Percentiles rank a stretch among this genome's conserved stretches.
Conservation (phyloP, 768 basidiomycete genomes). For the Kockovaella imperatae region DNA sequence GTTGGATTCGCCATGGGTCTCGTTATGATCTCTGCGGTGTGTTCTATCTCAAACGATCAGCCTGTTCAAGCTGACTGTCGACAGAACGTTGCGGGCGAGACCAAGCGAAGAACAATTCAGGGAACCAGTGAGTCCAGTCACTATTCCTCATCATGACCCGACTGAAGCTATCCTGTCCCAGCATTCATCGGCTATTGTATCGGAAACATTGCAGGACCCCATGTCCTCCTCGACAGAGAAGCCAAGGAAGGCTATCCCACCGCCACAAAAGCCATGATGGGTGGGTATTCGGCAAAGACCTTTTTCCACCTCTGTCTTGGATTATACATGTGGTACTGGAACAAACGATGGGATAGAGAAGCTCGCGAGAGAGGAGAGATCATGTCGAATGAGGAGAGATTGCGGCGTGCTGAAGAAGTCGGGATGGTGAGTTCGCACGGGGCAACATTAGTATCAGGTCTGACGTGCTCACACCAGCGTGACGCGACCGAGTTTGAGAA, state of each 20-base stretch:
- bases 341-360: conserved; percentile 28
- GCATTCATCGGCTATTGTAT: no score
- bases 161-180: no score
- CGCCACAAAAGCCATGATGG: conserved; percentile 40
- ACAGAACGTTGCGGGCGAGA: conserved; percentile 32
- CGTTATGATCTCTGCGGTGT: conserved; percentile 29
- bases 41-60: conserved; percentile 16
- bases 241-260: conserved; percentile 25
- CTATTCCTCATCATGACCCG: background rate
- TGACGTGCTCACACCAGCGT: conserved; percentile 13
- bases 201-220: conserved; percentile 9
- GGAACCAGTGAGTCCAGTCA: conserved; percentile 20
- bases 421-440: no score
- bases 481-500: conserved; percentile 20
- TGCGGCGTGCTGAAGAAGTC: no score
- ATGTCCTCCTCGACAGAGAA: conserved; percentile 17
- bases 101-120: conserved; percentile 29
- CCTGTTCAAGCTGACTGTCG: conserved; percentile 9
- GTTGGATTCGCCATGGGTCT: conserved; percentile 28
- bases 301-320: conserved; percentile 35
- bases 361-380: conserved; percentile 14
- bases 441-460: no score
- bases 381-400: no score
- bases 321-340: conserved; percentile 43
- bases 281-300: conserved; percentile 24